Conservation (phyloP, 2,329 filamentous ascomycete species). For the Scedosporium boydii region DNA sequence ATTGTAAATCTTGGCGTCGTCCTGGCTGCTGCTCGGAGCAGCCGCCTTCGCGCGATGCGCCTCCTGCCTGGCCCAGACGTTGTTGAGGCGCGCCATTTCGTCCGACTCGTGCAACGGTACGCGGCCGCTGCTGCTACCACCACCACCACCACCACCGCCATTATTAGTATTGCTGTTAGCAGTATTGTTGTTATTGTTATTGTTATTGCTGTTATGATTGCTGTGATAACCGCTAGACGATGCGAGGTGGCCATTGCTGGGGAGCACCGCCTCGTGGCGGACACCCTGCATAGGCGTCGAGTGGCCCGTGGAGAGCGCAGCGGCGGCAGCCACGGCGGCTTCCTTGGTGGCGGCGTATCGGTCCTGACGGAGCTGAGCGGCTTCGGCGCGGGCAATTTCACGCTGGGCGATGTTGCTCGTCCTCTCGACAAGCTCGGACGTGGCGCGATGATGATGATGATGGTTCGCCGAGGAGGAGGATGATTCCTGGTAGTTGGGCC, state of each 20-base stretch:
- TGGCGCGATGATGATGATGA: background rate
- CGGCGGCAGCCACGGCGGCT: constrained; percentile 22
- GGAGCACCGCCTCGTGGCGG: background rate
- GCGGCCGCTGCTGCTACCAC: constrained; percentile 16
- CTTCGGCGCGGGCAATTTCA: constrained; percentile 42
- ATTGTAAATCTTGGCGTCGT: constrained; percentile 47
- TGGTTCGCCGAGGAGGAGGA: background rate
- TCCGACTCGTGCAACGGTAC: constrained; percentile 34
- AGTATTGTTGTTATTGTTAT: background rate
- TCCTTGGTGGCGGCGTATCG: constrained; percentile 34
- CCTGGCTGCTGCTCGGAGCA: constrained; percentile 12
- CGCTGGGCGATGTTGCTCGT: constrained; percentile 39
- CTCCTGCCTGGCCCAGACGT: constrained; percentile 47
- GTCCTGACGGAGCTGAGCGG: constrained; percentile 40
- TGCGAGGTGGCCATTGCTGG: background rate
- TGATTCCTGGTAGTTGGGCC: background rate
- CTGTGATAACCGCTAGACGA: no score
- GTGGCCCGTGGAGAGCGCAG: constrained; percentile 15
- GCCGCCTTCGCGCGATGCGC: constrained; percentile 30
- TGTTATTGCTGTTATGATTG: constrained; percentile 3
- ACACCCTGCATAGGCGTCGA: background rate
- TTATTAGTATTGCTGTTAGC: background rate
- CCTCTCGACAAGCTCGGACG: constrained; percentile 26
- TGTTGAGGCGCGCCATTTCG: constrained; percentile 42
- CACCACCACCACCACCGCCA: constrained; percentile 11